A percentile compares a stretch with the other conserved stretches of the same genome.
These are phyloP conservation scores for Zasmidium cellare DNA, from an alignment of 2,329 filamentous ascomycete species.

Conservation along the genomic window DNA sequence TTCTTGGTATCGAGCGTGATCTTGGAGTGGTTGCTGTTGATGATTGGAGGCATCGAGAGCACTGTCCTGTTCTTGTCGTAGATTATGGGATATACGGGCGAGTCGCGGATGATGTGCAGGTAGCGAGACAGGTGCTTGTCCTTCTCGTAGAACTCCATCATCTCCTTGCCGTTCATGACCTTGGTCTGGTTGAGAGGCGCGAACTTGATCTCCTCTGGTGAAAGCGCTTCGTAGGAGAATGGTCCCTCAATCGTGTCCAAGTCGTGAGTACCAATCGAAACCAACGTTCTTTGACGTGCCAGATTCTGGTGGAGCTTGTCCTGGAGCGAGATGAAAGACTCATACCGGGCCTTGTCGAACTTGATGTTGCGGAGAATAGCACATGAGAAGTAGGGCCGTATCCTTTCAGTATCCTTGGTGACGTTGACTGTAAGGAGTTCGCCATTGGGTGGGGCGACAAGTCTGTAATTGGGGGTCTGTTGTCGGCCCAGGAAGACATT, in stretches of 20 bases:
- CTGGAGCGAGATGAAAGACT: constrained; percentile 95
- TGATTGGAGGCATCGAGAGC: constrained; percentile 93
- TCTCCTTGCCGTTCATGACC: constrained; percentile 79
- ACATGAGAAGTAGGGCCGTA: constrained; percentile 85
- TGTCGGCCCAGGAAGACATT: constrained; percentile 86
- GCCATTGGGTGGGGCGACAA: constrained; percentile 70
- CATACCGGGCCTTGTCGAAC: constrained; percentile 88
- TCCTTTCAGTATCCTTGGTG: constrained; percentile 61
- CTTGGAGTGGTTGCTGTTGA: constrained; percentile 96
- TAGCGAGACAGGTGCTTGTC: constrained; percentile 90
- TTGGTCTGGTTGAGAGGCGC: constrained; percentile 86
- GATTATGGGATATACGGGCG: constrained; percentile 92
- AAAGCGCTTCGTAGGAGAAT: constrained; percentile 92
- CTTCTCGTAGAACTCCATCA: constrained; percentile 93
- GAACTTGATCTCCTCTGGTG: constrained; percentile 92
- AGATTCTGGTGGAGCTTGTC: constrained; percentile 98
- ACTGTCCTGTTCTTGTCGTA: constrained; percentile 85
- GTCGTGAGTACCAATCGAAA: constrained; percentile 97
- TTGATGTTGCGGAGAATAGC: constrained; percentile 87
- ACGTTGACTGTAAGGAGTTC: constrained; percentile 81
- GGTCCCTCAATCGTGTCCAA: constrained; percentile 90
- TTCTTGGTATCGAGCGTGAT: constrained; percentile 86
- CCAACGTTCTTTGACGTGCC: constrained; percentile 85
- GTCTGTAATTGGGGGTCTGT: constrained; percentile 74
- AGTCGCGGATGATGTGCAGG: constrained; percentile 91